Conservation (phyloP, 805 yeast species). For the Barnettozyma californica region DNA sequence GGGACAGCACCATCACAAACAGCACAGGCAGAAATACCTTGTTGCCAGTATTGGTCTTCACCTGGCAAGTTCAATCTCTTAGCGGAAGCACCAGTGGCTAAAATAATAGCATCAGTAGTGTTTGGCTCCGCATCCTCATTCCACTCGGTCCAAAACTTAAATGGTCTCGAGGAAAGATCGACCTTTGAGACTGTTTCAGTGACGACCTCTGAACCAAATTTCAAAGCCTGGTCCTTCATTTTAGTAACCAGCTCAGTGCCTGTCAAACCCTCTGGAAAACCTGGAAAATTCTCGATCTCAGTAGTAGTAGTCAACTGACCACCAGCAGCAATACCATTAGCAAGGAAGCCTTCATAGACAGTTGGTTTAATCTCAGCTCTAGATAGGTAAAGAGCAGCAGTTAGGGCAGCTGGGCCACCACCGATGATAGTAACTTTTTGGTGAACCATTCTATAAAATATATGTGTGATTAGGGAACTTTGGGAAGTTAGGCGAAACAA, state of each 20-base stretch:
- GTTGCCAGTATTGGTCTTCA: constrained; percentile 98
- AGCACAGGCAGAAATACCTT: constrained; percentile 98
- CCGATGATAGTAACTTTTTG: constrained; percentile 86
- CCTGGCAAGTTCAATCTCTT: constrained; percentile 92
- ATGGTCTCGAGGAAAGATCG: constrained; percentile 83
- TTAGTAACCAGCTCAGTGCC: constrained; percentile 89
- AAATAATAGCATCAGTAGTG: constrained; percentile 86
- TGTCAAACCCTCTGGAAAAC: constrained; percentile 89
- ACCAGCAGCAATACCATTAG: constrained; percentile 98
- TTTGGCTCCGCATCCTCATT: constrained; percentile 87
- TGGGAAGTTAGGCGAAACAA: constrained; percentile 4
- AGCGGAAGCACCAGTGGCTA: constrained; percentile 99
- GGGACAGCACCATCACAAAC: constrained; percentile 99
- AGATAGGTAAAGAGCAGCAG: constrained; percentile 95
- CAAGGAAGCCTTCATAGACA: constrained; percentile 89
- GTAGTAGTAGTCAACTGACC: constrained; percentile 99
- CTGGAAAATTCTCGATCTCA: constrained; percentile 98
- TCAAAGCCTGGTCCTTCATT: constrained; percentile 83
- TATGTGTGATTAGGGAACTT: background rate
- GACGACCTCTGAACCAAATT: constrained; percentile 90
- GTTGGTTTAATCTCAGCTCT: constrained; percentile 95
- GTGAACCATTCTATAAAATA: constrained; percentile 58
- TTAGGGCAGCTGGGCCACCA: constrained; percentile 99
- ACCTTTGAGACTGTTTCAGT: constrained; percentile 94
- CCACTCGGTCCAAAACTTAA: constrained; percentile 96